Evolutionary conservation across 1,139 yeast species (phyloP), one percentile per base, ranked within the genome.

Genomic region (Yamadazyma sp.): DNA sequence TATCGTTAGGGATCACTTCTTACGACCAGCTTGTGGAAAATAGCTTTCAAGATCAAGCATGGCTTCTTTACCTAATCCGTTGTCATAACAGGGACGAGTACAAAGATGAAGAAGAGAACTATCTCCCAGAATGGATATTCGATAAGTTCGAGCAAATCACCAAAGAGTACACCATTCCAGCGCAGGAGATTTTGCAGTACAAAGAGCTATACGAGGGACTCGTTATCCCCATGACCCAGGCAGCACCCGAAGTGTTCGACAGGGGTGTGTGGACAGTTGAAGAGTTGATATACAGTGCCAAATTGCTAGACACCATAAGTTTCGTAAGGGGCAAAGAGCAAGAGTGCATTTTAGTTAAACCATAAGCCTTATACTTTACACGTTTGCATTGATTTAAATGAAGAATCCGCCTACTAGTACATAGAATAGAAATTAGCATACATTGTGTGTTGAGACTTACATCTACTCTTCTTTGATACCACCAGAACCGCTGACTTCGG

Each of bases 381-480:
- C n/a, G n/a, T n/a, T n/a, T n/a, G n/a, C n/a, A n/a, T n/a, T n/a
- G n/a, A n/a, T n/a, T 20, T 20, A 20, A 20, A 20, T 6, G 22
- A 20, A 5, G 8, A 20, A 20, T 6, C 5, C 5, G 22, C 8
- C 22, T 20, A 20, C 22, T 20, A 20, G n/a, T 24, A 24, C 17
- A 27, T 27, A 27, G 5, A 20, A 20, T 6, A 20, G 22, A 20
- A 6, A 20, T 5, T 5, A 20, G 22, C 22, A 20, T 20, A 14
- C 30, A 34, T 20, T 31, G n/a, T n/a, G n/a, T n/a, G n/a, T n/a
- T n/a, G n/a, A n/a, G n/a, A n/a, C n/a, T n/a, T n/a, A 32, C 9
- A 36, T 48, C 66, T 82, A 88, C 61, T 89, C 96, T 64, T 83
- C 88, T 77, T 89, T 89, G 65, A 85, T 75, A 62, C 97, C 97